A percentile compares a stretch with the other conserved stretches of the same genome.
Evolutionary conservation across 1,284 basidiomycete species (phyloP).

Genomic region (Cutaneotrichosporon dermatis): DNA sequence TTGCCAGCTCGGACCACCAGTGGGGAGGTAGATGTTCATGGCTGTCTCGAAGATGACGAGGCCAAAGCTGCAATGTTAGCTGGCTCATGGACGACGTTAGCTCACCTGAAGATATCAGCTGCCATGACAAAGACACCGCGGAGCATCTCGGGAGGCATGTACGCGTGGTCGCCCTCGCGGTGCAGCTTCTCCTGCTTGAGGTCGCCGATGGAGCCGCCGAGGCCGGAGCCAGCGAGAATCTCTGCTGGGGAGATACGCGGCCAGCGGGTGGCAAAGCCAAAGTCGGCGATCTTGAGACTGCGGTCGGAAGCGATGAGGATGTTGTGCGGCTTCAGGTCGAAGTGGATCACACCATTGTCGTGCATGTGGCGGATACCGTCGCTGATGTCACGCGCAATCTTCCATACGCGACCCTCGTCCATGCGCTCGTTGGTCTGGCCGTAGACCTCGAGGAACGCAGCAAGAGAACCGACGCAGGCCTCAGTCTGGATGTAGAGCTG

Average conservation of each 20-base stretch:
- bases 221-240: constrained; percentile 47
- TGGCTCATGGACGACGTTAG: too few relatives aligned
- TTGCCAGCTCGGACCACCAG: constrained; percentile 92
- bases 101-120: constrained; percentile 79
- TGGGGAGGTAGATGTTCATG: constrained; percentile 92
- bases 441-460: constrained; percentile 88
- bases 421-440: constrained; percentile 76
- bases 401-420: constrained; percentile 95
- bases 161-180: constrained; percentile 94
- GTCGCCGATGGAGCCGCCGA: constrained; percentile 33
- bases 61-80: constrained; percentile 59
- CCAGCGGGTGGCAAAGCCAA: constrained; percentile 91
- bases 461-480: constrained; percentile 88
- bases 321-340: constrained; percentile 97
- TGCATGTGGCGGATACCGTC: constrained; percentile 89
- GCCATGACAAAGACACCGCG: constrained; percentile 86
- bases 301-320: constrained; percentile 87
- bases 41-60: constrained; percentile 93
- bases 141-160: constrained; percentile 96
- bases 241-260: constrained; percentile 55
- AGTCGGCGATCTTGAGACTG: constrained; percentile 95
- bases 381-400: constrained; percentile 85
- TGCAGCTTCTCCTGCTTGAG: constrained; percentile 57
- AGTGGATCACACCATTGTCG: constrained; percentile 79
- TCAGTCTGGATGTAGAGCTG: constrained; percentile 91